Conservation (phyloP, 148 eudicot genomes). For the Nepenthes mirabilis region DNA sequence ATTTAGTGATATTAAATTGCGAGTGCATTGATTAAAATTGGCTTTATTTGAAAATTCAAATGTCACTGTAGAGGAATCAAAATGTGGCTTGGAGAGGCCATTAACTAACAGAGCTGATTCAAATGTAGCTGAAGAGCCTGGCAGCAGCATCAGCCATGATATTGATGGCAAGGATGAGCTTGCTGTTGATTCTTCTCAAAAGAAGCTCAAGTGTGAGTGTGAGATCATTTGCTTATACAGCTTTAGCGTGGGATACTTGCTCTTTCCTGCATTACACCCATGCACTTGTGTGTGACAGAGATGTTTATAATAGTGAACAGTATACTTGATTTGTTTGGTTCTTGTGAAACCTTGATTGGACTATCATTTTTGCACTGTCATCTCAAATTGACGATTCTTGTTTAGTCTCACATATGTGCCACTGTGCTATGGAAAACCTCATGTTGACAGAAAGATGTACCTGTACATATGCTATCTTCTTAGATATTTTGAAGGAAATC, state of each 20-base stretch:
- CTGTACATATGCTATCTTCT: background rate
- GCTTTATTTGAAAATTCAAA: conserved; percentile 2
- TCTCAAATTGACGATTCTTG: background rate
- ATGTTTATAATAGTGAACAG: no score
- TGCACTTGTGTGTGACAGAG: no score
- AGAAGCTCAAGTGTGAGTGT: conserved; percentile 27
- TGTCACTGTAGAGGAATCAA: conserved; percentile 2
- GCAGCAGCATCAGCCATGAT: conserved; percentile 8
- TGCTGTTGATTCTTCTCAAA: conserved; percentile 8
- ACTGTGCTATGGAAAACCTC: no score
- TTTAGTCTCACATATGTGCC: no score
- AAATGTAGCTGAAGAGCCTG: conserved; percentile 19
- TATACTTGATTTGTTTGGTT: no score
- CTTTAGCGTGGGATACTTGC: no score
- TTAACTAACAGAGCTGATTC: conserved; percentile 7
- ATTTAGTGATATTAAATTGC: background rate
- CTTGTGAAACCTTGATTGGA: no score
- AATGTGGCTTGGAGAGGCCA: conserved; percentile 14
- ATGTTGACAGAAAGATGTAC: no score
- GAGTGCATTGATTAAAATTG: background rate
- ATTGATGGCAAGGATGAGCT: conserved; percentile 12
- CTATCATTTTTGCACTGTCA: background rate
- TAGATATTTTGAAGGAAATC: no score
- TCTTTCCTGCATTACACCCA: no score
- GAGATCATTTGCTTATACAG: no score